Percentiles rank a stretch among this genome's conserved stretches.
These are phyloP conservation scores for Allantophomopsis lycopodina DNA, from an alignment of 2,329 filamentous ascomycete genomes.

Conservation along the genomic window DNA sequence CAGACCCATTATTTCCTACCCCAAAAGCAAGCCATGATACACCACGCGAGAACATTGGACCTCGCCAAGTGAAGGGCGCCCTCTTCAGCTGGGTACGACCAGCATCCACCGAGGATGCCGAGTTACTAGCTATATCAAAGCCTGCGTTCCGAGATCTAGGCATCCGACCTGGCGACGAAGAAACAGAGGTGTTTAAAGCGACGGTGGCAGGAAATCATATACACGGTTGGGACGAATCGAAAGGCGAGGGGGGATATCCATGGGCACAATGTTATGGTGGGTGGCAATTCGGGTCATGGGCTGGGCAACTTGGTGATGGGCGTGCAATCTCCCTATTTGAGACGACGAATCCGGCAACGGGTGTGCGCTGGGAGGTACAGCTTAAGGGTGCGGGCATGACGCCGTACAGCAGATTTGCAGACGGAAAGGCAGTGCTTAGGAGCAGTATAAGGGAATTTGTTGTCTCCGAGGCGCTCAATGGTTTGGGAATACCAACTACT, in stretches of 20 bases:
- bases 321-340: slow-evolving; percentile 92
- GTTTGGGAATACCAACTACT: slow-evolving; percentile 74
- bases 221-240: slow-evolving; percentile 61
- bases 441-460: slow-evolving; percentile 92
- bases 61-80: slow-evolving; percentile 73
- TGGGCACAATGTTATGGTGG: slow-evolving; percentile 99
- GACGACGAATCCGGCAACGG: slow-evolving; percentile 58
- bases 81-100: slow-evolving; percentile 87
- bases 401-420: slow-evolving; percentile 91
- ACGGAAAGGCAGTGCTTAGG: slow-evolving; percentile 84
- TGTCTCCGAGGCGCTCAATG: slow-evolving; percentile 79
- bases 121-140: slow-evolving; percentile 70
- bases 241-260: slow-evolving; percentile 63
- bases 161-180: slow-evolving; percentile 52
- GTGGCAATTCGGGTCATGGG: slow-evolving; percentile 73
- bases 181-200: slow-evolving; percentile 60
- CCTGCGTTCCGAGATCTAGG: slow-evolving; percentile 73
- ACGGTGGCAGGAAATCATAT: slow-evolving; percentile 74
- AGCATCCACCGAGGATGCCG: slow-evolving; percentile 54
- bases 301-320: slow-evolving; percentile 88
- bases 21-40: slow-evolving; percentile 71
- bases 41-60: slow-evolving; percentile 61
- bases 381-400: slow-evolving; percentile 89
- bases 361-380: slow-evolving; percentile 76
- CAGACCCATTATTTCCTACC: slow-evolving; percentile 68